Conservation (phyloP, 2,329 filamentous ascomycete genomes). For the Verticillium dahliae region DNA sequence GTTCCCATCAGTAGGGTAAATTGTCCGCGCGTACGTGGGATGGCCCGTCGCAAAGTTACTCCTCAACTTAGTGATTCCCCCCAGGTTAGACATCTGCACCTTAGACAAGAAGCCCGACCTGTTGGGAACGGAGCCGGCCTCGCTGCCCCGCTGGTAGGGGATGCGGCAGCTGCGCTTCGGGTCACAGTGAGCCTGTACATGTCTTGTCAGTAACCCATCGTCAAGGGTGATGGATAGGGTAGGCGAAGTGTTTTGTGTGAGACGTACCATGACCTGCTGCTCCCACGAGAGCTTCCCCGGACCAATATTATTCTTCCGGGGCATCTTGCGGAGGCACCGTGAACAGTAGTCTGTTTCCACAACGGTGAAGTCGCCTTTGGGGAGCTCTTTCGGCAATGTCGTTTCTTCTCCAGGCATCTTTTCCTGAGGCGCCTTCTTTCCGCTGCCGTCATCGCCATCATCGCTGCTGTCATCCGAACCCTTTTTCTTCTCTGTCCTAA, state of each 20-base stretch:
- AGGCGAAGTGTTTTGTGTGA: neutral
- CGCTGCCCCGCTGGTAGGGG: neutral
- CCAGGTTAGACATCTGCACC: neutral
- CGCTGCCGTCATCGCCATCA: neutral
- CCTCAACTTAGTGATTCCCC: slow-evolving; percentile 11
- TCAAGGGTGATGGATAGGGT: neutral
- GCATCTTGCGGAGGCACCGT: slow-evolving; percentile 9
- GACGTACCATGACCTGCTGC: slow-evolving; percentile 7
- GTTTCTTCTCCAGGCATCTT: neutral
- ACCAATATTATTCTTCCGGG: slow-evolving; percentile 2
- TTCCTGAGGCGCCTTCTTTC: neutral
- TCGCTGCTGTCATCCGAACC: neutral
- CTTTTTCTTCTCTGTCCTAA: neutral
- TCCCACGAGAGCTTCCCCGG: slow-evolving; percentile 3
- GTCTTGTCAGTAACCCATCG: neutral
- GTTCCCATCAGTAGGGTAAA: slow-evolving; percentile 18
- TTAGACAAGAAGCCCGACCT: slow-evolving; percentile 15
- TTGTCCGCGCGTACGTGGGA: slow-evolving; percentile 18
- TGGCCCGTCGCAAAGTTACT: slow-evolving; percentile 15
- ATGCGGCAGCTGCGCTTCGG: slow-evolving; percentile 9
- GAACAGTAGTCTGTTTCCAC: slow-evolving; percentile 24
- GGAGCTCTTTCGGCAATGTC: neutral
- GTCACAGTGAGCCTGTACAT: slow-evolving; percentile 8
- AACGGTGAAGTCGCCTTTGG: slow-evolving; percentile 13
- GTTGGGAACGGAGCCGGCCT: slow-evolving; percentile 19